A percentile compares a stretch with the other conserved stretches of the same genome.
These are phyloP conservation scores for Hemerocallis citrina DNA, from an alignment of 106 monocot species.

Conservation along the genomic window DNA sequence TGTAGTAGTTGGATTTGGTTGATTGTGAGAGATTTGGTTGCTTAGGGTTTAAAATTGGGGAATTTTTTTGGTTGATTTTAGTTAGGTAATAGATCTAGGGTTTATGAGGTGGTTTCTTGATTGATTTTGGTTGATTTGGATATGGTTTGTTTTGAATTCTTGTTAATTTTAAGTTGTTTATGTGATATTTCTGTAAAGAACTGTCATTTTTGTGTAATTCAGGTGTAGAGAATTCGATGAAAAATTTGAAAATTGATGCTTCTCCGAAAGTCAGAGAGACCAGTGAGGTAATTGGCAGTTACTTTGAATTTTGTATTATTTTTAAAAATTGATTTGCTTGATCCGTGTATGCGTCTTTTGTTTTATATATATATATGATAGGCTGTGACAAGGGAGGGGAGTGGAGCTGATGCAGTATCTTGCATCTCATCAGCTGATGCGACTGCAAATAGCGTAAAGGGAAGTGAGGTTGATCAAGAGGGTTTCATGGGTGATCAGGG, in stretches of 20 bases:
- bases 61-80: not conserved
- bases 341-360: not conserved
- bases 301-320: not conserved
- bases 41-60: not conserved
- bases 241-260: conserved; percentile 35
- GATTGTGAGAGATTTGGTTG: not conserved
- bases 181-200: not conserved
- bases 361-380: conserved; percentile 9
- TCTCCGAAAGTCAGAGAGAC: conserved; percentile 8
- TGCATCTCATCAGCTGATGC: conserved; percentile 65
- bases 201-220: conserved; percentile 12
- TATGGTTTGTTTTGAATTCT: not conserved
- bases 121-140: not conserved
- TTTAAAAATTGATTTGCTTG: not conserved
- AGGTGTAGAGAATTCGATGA: conserved; percentile 29
- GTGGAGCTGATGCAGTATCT: conserved; percentile 50
- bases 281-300: conserved; percentile 22
- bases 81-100: not conserved
- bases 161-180: not conserved
- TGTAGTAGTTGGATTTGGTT: not conserved
- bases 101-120: not conserved
- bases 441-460: conserved; percentile 39
- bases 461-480: conserved; percentile 56
- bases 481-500: conserved; percentile 24
- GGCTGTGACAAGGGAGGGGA: conserved; percentile 41